Conservation (phyloP, 1,284 basidiomycete species). For the Abortiporus biennis region DNA sequence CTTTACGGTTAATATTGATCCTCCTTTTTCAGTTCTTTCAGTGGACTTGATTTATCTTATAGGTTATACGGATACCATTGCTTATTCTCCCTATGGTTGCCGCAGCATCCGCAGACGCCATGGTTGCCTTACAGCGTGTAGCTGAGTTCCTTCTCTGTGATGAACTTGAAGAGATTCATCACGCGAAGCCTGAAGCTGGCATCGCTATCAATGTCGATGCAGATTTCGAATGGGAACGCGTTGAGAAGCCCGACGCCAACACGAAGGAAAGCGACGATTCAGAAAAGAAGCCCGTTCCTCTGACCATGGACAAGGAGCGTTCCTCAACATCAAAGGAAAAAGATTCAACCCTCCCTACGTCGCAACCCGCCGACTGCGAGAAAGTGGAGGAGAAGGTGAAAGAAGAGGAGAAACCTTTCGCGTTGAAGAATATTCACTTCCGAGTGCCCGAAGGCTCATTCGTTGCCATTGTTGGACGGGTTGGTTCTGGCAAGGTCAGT, state of each 20-base stretch:
- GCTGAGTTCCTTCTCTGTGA: slow-evolving; percentile 58
- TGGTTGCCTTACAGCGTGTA: slow-evolving; percentile 58
- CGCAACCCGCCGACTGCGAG: slow-evolving; percentile 17
- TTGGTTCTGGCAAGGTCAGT: slow-evolving; percentile 65
- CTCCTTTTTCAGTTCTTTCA: neutral
- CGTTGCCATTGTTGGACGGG: slow-evolving; percentile 66
- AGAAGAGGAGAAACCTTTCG: slow-evolving; percentile 53
- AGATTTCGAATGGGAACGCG: slow-evolving; percentile 65
- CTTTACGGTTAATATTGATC: slow-evolving; percentile 54
- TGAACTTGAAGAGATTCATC: slow-evolving; percentile 50
- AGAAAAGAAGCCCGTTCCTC: slow-evolving; percentile 2
- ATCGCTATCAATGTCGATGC: slow-evolving; percentile 55
- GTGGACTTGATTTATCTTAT: neutral
- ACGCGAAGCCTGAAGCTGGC: slow-evolving; percentile 35
- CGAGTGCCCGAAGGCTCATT: slow-evolving; percentile 55
- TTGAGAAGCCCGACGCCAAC: slow-evolving; percentile 26
- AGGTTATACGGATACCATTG: slow-evolving; percentile 54
- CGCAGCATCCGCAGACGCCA: slow-evolving; percentile 46
- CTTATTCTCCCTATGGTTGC: slow-evolving; percentile 47
- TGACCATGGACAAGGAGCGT: slow-evolving; percentile 10
- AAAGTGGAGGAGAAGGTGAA: slow-evolving; percentile 6
- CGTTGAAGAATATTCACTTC: slow-evolving; percentile 52
- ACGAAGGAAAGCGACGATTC: slow-evolving; percentile 7
- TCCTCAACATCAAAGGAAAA: too few relatives aligned
- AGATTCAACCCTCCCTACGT: slow-evolving; percentile 10